phyloP scores from a whole-genome alignment of 2,329 filamentous ascomycete genomes.

The Periconia sp. region DNA sequence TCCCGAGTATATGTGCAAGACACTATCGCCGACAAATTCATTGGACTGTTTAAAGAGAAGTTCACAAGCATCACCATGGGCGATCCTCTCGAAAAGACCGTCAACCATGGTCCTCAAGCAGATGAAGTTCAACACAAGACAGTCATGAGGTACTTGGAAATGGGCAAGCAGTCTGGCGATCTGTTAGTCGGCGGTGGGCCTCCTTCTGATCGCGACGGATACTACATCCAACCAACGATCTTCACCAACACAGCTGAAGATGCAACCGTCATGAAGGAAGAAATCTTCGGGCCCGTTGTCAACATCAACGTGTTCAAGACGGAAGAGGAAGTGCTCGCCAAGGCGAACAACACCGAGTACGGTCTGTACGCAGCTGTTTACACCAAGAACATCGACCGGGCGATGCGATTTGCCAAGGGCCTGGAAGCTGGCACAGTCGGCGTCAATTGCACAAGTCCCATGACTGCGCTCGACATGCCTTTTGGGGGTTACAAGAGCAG shows the following conservation, averaged over 20 bases:
- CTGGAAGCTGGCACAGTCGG: conserved; percentile 45
- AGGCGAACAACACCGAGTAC: conserved; percentile 84
- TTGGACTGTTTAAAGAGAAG: conserved; percentile 43
- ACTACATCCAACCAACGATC: conserved; percentile 70
- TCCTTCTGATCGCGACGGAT: conserved; percentile 33
- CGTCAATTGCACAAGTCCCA: conserved; percentile 44
- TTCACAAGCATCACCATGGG: conserved; percentile 41
- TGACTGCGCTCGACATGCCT: conserved; percentile 37
- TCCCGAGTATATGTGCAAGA: conserved; percentile 61
- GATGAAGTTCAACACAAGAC: conserved; percentile 55
- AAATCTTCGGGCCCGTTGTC: conserved; percentile 82
- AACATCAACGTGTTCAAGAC: conserved; percentile 76
- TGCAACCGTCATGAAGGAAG: conserved; percentile 80
- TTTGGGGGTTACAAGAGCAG: conserved; percentile 47
- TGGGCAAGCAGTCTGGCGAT: conserved; percentile 67
- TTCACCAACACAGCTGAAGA: conserved; percentile 75
- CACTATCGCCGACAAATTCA: conserved; percentile 50
- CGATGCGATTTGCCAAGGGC: conserved; percentile 43
- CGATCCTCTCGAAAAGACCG: conserved; percentile 71
- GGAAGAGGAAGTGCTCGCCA: conserved; percentile 73
- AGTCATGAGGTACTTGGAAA: conserved; percentile 51
- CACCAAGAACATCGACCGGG: conserved; percentile 54
- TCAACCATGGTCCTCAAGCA: conserved; percentile 60
- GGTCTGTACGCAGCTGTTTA: conserved; percentile 84
- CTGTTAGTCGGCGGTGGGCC: conserved; percentile 34